Evolutionary conservation across 2,329 filamentous ascomycete species (phyloP).

Genomic region (Tolypocladium cylindrosporum): DNA sequence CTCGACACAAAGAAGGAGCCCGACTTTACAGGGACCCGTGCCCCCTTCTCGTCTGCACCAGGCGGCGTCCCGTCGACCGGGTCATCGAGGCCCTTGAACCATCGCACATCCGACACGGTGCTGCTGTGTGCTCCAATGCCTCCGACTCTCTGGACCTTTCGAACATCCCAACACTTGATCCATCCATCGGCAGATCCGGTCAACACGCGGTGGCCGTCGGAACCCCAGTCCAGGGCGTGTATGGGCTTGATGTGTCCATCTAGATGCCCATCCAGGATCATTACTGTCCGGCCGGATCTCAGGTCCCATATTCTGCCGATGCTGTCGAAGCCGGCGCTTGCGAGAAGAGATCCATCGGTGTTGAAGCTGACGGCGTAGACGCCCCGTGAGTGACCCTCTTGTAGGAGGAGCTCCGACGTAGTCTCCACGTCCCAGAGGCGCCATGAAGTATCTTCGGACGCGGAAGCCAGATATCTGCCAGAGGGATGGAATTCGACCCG

Average conservation of each 20-base stretch:
- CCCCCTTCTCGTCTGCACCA: conserved; percentile 55
- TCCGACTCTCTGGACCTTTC: conserved; percentile 74
- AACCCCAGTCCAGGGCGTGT: conserved; percentile 84
- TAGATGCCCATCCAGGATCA: conserved; percentile 85
- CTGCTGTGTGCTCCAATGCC: conserved; percentile 86
- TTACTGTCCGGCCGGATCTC: conserved; percentile 82
- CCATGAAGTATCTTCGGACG: conserved; percentile 95
- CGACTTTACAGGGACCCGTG: conserved; percentile 65
- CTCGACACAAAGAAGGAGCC: conserved; percentile 85
- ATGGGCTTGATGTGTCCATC: conserved; percentile 81
- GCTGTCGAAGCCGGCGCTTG: conserved; percentile 87
- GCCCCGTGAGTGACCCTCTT: conserved; percentile 90
- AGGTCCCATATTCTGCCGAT: conserved; percentile 95
- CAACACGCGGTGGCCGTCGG: conserved; percentile 85
- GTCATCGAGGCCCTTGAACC: conserved; percentile 84
- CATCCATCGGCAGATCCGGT: conserved; percentile 89
- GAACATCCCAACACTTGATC: conserved; percentile 95
- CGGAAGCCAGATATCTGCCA: conserved; percentile 79
- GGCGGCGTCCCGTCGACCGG: conserved; percentile 52
- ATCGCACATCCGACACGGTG: conserved; percentile 83
- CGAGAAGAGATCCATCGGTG: conserved; percentile 78
- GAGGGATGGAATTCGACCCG: conserved; percentile 92
- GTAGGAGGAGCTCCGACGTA: conserved; percentile 71
- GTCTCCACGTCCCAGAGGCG: conserved; percentile 89
- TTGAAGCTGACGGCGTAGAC: conserved; percentile 90